phyloP scores from a whole-genome alignment of 176 grass and related monocot species.

The Oropetium thomaeum region DNA sequence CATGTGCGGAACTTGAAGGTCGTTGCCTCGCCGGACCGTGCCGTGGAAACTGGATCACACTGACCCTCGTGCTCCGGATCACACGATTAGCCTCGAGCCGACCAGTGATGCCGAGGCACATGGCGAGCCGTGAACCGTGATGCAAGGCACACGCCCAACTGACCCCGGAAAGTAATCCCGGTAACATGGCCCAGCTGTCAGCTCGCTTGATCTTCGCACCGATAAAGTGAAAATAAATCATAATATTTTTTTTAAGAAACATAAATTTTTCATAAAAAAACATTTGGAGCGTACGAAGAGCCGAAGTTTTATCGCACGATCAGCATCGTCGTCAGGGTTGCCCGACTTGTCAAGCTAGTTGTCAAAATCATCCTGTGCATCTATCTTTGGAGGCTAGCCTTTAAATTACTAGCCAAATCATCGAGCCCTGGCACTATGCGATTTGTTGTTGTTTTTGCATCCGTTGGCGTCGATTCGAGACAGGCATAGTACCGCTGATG shows the following conservation, averaged over 20 bases:
- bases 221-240: neutral
- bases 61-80: neutral
- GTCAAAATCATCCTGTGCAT: neutral
- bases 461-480: neutral
- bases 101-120: constrained; percentile 9
- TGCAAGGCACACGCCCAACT: neutral
- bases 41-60: neutral
- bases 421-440: neutral
- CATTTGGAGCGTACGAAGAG: neutral
- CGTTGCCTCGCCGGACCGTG: neutral
- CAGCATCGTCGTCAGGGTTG: neutral
- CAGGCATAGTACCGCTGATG: neutral
- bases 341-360: neutral
- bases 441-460: neutral
- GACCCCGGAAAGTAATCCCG: neutral
- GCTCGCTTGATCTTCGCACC: neutral
- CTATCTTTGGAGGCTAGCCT: constrained; percentile 9
- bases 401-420: constrained; percentile 5
- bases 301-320: neutral
- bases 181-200: neutral
- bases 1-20: neutral
- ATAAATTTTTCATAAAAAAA: too few species aligned
- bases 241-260: too few species aligned
- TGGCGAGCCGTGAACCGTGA: neutral
- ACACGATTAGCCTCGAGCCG: neutral